phyloP scores from a whole-genome alignment of 1,284 basidiomycete species.

The Gomphus bonarii region DNA sequence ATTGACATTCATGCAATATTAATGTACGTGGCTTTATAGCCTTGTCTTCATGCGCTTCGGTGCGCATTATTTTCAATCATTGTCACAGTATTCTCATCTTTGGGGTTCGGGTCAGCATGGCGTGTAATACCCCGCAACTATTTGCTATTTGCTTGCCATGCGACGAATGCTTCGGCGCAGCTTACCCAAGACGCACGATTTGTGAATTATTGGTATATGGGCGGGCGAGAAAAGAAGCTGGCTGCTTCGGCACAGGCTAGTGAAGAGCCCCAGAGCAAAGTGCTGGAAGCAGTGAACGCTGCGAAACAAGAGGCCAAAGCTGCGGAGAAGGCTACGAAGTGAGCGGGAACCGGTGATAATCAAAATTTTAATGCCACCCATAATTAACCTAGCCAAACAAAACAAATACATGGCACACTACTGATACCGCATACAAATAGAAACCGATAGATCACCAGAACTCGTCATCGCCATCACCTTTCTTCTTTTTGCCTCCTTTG shows the following conservation, averaged over 20 bases:
- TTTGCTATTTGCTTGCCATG: slow-evolving; percentile 87
- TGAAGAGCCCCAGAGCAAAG: slow-evolving; percentile 28
- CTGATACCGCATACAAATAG: neutral
- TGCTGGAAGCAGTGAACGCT: slow-evolving; percentile 39
- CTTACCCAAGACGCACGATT: slow-evolving; percentile 75
- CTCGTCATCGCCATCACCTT: slow-evolving; percentile 64
- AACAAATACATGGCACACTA: neutral
- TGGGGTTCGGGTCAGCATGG: slow-evolving; percentile 54
- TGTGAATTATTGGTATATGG: slow-evolving; percentile 80
- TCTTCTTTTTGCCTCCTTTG: slow-evolving; percentile 56
- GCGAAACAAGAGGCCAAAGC: slow-evolving; percentile 13
- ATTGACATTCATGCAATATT: neutral
- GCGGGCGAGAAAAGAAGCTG: slow-evolving; percentile 61
- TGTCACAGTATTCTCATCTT: slow-evolving; percentile 1
- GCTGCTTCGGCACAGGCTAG: slow-evolving; percentile 19
- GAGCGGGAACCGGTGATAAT: neutral
- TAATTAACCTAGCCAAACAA: neutral
- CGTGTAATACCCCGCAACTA: slow-evolving; percentile 91
- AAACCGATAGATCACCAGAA: slow-evolving; percentile 60
- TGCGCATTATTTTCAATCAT: slow-evolving; percentile 23
- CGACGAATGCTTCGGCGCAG: slow-evolving; percentile 85
- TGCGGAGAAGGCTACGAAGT: slow-evolving; percentile 10
- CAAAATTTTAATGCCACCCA: neutral
- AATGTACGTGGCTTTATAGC: slow-evolving; percentile 30
- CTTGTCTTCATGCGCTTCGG: slow-evolving; percentile 94